Evolutionary conservation across 2,329 filamentous ascomycete genomes (phyloP), one percentile per base, ranked within the genome.

Genomic region (Hypoxylon sp.): DNA sequence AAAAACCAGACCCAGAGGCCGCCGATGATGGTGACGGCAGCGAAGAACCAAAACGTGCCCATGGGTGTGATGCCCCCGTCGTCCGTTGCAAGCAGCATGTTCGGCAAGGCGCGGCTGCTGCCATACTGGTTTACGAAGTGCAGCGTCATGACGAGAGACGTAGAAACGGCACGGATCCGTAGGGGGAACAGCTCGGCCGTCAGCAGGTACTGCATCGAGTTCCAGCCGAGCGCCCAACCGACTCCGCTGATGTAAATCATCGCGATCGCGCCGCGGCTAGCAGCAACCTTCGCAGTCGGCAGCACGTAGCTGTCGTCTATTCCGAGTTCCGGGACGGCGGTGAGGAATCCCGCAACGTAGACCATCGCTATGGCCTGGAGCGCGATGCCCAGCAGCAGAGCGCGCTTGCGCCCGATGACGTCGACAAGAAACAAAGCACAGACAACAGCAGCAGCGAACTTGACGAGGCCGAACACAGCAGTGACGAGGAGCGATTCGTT

Each of bases 111-210:
- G 34, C 91, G 88, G 1, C 87, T 84, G 79, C 91, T 93, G 24
- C 90, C 91, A 73, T 92, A 93, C 76, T 93, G 90, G 76, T 92
- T 92, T 62, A 85, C 88, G 73, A 93, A 93, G 76, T 94, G 91
- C 62, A 93, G 84, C 0, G 87, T 91, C 91, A 93, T 93, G 48
- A 89, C 87, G 72, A 91, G 82, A 0, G 87, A 90, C 0, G 89
- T 90, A 19, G 88, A 87, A 8, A 93, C 78, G 3, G 90, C 90
- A 57, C 91, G 86, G 51, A 94, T 87, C 3, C 90, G 85, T 8
- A 93, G 82, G 0, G 91, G 90, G 79, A 92, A 94, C 64, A 94
- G 83, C 73, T 94, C 91, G 1, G 90, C 89, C 13, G 90, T 92
- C 58, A 94, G 84, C 3, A 94, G 83, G 74, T 93, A 94, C 77